Percentiles rank a stretch among this genome's conserved stretches.
These are phyloP conservation scores for Buddleja alternifolia DNA, from an alignment of 257 asterid species.

Conservation along the genomic window DNA sequence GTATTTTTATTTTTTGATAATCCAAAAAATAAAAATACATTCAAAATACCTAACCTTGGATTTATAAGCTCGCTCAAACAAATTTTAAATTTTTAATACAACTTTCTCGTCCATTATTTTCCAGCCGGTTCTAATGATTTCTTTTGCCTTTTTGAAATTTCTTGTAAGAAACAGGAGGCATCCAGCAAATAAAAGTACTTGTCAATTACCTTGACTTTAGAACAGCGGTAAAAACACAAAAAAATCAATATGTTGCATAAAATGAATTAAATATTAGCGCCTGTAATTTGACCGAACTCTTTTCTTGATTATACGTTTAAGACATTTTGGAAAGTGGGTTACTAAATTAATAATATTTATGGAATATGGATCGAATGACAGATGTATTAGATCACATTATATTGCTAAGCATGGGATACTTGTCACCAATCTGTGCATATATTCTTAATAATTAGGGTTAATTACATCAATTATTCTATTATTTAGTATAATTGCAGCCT, in stretches of 20 bases:
- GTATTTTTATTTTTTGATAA: too few species aligned
- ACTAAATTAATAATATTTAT: not conserved
- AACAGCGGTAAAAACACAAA: not conserved
- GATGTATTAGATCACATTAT: not conserved
- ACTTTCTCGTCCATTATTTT: too few species aligned
- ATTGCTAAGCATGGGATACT: constrained; percentile 12
- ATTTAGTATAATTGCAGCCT: not conserved
- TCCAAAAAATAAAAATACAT: too few species aligned
- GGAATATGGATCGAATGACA: constrained; percentile 21
- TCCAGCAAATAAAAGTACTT: not conserved
- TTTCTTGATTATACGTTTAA: not conserved
- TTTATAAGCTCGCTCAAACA: too few species aligned
- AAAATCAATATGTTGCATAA: constrained; percentile 3
- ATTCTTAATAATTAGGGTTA: too few species aligned
- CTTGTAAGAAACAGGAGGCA: not conserved
- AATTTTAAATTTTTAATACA: too few species aligned
- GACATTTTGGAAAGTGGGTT: not conserved
- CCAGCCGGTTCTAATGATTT: not conserved
- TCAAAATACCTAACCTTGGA: too few species aligned
- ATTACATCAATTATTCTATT: too few species aligned
- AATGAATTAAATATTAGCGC: constrained; percentile 20
- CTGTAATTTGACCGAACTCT: constrained; percentile 20
- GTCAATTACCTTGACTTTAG: not conserved
- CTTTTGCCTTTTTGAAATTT: not conserved
- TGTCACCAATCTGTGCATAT: not conserved